These are phyloP conservation scores for Pugionium cornutum DNA, from an alignment of 345 rosid species.

Conservation along the genomic window DNA sequence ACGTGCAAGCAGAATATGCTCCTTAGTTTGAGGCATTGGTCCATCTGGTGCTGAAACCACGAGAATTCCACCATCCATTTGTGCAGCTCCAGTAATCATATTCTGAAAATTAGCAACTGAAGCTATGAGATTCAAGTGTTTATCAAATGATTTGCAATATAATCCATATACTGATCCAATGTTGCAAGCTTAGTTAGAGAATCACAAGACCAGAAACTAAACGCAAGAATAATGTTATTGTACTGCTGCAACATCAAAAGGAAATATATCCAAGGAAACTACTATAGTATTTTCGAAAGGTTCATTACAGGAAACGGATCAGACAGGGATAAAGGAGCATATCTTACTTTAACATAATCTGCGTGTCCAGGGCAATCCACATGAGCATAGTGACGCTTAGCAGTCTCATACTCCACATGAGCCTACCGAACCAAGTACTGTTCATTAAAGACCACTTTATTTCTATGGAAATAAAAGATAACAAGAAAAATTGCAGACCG, in stretches of 20 bases:
- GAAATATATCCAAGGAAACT: too few relatives aligned
- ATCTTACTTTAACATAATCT: constrained; percentile 91
- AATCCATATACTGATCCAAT: background rate
- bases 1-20: constrained; percentile 94
- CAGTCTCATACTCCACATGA: constrained; percentile 98
- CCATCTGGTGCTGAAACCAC: constrained; percentile 99
- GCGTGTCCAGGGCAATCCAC: constrained; percentile 99
- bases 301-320: too few relatives aligned
- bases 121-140: constrained; percentile 27
- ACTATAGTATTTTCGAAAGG: too few relatives aligned
- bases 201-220: too few relatives aligned
- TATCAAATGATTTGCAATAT: constrained; percentile 6
- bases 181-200: background rate
- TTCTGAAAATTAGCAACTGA: constrained; percentile 54
- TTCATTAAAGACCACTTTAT: background rate
- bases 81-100: constrained; percentile 99
- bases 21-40: constrained; percentile 99
- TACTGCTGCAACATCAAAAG: too few relatives aligned
- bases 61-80: constrained; percentile 63
- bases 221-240: too few relatives aligned
- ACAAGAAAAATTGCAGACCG: constrained; percentile 51
- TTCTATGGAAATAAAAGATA: background rate
- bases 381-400: constrained; percentile 95
- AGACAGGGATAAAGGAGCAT: too few relatives aligned
- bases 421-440: constrained; percentile 57